These are phyloP conservation scores for Geranium rotundifolium DNA, from an alignment of 345 rosid species.

Conservation along the genomic window DNA sequence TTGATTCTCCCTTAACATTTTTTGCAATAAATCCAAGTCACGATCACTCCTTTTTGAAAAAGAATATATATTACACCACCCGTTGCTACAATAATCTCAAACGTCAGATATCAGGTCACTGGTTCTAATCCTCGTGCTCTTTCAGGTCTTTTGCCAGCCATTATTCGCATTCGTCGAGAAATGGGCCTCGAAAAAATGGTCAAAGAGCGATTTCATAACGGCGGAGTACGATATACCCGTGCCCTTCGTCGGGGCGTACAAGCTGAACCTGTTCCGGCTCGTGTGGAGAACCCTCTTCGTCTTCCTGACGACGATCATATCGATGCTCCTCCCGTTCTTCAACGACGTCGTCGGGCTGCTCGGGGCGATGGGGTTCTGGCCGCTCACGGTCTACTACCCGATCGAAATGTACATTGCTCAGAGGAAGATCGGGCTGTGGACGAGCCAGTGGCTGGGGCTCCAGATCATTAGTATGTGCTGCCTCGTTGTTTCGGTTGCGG, in stretches of 20 bases:
- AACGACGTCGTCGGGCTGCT: constrained; percentile 40
- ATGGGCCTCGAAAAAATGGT: constrained; percentile 35
- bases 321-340: constrained; percentile 56
- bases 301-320: constrained; percentile 26
- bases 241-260: constrained; percentile 30
- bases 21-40: too few species aligned
- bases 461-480: constrained; percentile 32
- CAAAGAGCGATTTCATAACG: constrained; percentile 30
- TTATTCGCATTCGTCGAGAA: constrained; percentile 51
- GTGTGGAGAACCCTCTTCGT: constrained; percentile 46
- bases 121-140: too few species aligned
- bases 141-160: constrained; percentile 48
- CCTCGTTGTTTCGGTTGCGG: constrained; percentile 23
- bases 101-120: too few species aligned
- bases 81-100: too few species aligned
- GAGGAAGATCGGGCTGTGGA: constrained; percentile 25
- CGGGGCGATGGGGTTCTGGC: constrained; percentile 54
- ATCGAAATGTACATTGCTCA: constrained; percentile 41
- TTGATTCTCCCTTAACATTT: too few species aligned
- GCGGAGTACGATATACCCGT: constrained; percentile 31
- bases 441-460: constrained; percentile 30
- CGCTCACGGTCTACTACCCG: constrained; percentile 39
- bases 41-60: too few species aligned
- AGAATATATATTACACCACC: too few species aligned
- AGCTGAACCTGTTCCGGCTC: constrained; percentile 37